Percentiles rank a stretch among this genome's conserved stretches.
Conservation (phyloP, 192 early-diverging fungal species). For the Oehlia diaphana region DNA sequence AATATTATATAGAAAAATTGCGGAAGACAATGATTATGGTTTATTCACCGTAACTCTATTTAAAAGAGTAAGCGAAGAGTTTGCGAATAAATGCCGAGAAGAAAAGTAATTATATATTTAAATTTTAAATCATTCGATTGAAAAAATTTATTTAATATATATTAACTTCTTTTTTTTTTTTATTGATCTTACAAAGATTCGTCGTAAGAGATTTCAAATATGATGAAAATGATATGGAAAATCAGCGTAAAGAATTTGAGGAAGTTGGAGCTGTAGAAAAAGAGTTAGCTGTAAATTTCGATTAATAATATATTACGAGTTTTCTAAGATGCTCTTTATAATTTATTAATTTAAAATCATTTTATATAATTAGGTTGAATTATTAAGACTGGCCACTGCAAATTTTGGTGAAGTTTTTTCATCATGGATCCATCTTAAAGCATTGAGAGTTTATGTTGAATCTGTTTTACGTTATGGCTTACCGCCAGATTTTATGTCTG, state of each 20-base stretch:
- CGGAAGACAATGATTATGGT: constrained; percentile 94
- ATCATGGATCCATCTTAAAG: constrained; percentile 95
- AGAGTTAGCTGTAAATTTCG: constrained; percentile 58
- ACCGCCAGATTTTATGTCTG: constrained; percentile 88
- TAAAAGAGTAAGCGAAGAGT: constrained; percentile 86
- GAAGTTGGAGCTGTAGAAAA: constrained; percentile 52
- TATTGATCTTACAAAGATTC: constrained; percentile 55
- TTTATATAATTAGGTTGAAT: constrained; percentile 45
- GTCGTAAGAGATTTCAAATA: constrained; percentile 96
- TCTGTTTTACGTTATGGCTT: constrained; percentile 96
- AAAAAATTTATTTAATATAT: background rate
- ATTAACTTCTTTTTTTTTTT: background rate
- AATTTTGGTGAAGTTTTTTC: constrained; percentile 94
- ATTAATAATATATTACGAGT: background rate
- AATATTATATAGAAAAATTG: constrained; percentile 61
- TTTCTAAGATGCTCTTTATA: background rate
- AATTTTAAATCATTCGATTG: background rate
- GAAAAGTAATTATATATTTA: constrained; percentile 56
- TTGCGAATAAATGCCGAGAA: constrained; percentile 85
- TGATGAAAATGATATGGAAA: constrained; percentile 74
- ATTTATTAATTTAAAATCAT: constrained; percentile 28
- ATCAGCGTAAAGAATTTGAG: constrained; percentile 77
- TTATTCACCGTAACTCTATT: constrained; percentile 93
- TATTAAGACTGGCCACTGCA: constrained; percentile 85
- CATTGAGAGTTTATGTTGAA: constrained; percentile 93